phyloP scores from a whole-genome alignment of 78 protist species.

The Polysphondylium violaceum region DNA sequence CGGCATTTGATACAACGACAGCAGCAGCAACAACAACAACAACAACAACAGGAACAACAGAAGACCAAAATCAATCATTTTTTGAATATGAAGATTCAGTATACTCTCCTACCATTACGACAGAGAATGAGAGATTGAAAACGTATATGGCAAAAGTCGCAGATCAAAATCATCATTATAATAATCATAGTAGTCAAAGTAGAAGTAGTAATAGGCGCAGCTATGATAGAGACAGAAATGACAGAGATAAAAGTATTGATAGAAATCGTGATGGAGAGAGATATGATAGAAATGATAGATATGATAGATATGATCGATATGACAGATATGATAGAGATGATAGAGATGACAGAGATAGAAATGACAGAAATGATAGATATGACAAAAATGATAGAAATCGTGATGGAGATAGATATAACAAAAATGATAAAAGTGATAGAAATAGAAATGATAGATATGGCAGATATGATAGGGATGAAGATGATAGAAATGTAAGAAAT shows the following conservation, averaged over 20 bases:
- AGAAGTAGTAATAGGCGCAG: constrained; percentile 3
- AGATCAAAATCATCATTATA: not conserved
- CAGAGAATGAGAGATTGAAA: constrained; percentile 1
- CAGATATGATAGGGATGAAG: no score
- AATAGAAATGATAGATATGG: no score
- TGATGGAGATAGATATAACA: not conserved
- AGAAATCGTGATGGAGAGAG: not conserved
- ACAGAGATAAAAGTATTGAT: not conserved
- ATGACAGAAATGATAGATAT: not conserved
- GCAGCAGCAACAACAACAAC: not conserved
- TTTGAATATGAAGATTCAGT: not conserved
- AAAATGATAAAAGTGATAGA: not conserved
- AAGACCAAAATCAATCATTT: not conserved
- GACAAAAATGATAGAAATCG: not conserved
- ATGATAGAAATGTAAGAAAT: no score
- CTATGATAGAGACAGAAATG: not conserved
- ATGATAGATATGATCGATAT: not conserved
- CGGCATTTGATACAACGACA: not conserved
- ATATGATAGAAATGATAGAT: not conserved
- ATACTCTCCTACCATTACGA: constrained; percentile 34
- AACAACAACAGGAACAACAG: not conserved
- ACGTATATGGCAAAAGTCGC: not conserved
- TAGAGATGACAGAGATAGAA: not conserved
- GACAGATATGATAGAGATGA: not conserved
- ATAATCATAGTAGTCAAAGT: not conserved